A percentile compares a stretch with the other conserved stretches of the same genome.
phyloP scores from a whole-genome alignment of 371 early-diverging fungal species.

The Lichtheimia ramosa region DNA sequence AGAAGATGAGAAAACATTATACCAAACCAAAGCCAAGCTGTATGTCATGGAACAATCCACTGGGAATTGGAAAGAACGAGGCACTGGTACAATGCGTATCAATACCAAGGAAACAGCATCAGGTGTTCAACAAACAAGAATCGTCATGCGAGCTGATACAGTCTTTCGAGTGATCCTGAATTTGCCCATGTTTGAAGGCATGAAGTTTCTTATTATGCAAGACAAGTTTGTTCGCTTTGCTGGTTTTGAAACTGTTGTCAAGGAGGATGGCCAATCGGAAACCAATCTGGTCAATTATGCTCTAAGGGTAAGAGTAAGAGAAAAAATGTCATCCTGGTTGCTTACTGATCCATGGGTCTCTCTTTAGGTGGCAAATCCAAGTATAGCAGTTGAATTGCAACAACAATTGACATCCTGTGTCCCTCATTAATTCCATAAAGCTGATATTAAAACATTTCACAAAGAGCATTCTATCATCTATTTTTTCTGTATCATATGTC shows the following conservation, averaged over 20 bases:
- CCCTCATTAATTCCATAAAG: not conserved
- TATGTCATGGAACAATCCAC: constrained; percentile 34
- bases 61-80: constrained; percentile 50
- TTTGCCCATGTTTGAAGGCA: constrained; percentile 48
- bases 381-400: constrained; percentile 10
- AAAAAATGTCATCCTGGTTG: no score
- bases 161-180: constrained; percentile 64
- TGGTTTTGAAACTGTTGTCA: constrained; percentile 38
- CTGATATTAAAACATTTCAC: not conserved
- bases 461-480: no score
- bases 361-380: constrained; percentile 11
- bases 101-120: constrained; percentile 27
- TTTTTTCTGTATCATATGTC: no score
- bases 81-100: constrained; percentile 45
- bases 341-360: no score
- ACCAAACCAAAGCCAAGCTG: constrained; percentile 47
- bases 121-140: constrained; percentile 25
- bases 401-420: constrained; percentile 10
- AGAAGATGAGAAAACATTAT: constrained; percentile 49
- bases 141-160: constrained; percentile 67
- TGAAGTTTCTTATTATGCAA: constrained; percentile 55
- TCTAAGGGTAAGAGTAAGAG: constrained; percentile 22
- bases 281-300: constrained; percentile 49
- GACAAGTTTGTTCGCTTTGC: constrained; percentile 60
- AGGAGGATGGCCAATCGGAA: constrained; percentile 25